phyloP scores from a whole-genome alignment of 257 asterid species.

The Solanum peruvianum region DNA sequence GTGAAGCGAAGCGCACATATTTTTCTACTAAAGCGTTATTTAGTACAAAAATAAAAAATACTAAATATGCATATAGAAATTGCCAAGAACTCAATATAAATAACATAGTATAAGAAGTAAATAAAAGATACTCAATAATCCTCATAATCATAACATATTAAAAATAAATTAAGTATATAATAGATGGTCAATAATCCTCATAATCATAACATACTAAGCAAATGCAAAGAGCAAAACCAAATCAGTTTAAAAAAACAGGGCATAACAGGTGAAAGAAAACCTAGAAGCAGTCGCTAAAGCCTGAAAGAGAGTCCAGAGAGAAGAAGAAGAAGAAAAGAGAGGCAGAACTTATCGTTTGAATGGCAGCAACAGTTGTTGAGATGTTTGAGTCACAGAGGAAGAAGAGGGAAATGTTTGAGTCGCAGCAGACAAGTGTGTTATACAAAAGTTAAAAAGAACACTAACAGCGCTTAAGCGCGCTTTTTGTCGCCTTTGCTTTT shows the following conservation, averaged over 20 bases:
- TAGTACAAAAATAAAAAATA: background rate
- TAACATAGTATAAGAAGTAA: too few species aligned
- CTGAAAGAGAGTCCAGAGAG: background rate
- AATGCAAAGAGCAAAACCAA: background rate
- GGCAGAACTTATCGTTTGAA: background rate
- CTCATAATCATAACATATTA: too few species aligned
- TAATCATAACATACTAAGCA: background rate
- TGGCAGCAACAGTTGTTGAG: background rate
- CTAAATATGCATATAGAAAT: background rate
- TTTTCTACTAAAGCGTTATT: background rate
- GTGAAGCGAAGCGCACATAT: background rate
- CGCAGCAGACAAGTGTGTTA: background rate
- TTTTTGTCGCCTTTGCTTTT: too few species aligned
- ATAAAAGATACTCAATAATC: too few species aligned
- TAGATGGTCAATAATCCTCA: background rate
- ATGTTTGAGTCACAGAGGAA: background rate
- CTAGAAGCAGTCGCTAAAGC: background rate
- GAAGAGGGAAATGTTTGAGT: background rate
- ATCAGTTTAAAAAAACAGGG: too few species aligned
- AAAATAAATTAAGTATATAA: too few species aligned
- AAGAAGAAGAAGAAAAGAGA: background rate
- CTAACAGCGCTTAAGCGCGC: background rate
- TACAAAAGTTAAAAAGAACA: background rate
- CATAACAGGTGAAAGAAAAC: too few species aligned
- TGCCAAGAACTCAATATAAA: background rate